Conservation (phyloP, 2,329 filamentous ascomycete genomes). For the Curvularia eragrostidis region DNA sequence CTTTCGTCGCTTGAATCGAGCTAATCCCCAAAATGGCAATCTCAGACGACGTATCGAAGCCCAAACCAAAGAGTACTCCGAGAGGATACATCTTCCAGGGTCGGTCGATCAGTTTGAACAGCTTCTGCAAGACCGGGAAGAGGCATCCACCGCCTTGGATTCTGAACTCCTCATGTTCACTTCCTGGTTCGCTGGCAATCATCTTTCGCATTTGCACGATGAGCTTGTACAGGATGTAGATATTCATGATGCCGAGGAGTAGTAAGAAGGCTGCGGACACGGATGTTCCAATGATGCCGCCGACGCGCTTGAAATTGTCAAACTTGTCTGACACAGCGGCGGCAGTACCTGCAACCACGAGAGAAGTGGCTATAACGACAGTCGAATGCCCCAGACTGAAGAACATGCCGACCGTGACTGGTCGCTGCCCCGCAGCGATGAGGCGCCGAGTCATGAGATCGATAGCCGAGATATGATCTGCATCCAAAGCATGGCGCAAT, state of each 20-base stretch:
- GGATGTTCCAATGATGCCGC: constrained; percentile 87
- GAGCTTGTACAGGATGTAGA: constrained; percentile 82
- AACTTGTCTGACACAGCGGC: constrained; percentile 83
- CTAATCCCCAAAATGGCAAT: constrained; percentile 91
- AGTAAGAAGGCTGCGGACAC: constrained; percentile 85
- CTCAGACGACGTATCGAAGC: constrained; percentile 95
- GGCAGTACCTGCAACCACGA: constrained; percentile 89
- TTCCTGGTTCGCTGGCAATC: constrained; percentile 58
- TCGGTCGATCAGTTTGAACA: constrained; percentile 75
- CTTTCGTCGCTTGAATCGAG: constrained; percentile 82
- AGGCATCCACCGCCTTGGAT: constrained; percentile 81
- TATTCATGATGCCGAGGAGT: constrained; percentile 81
- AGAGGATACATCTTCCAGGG: constrained; percentile 98
- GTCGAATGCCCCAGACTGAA: constrained; percentile 95
- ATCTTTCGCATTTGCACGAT: constrained; percentile 71
- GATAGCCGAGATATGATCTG: constrained; percentile 92
- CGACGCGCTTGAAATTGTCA: constrained; percentile 77
- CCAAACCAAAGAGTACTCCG: constrained; percentile 83
- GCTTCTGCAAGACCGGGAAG: constrained; percentile 70
- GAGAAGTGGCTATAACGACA: constrained; percentile 86
- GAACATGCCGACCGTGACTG: constrained; percentile 91
- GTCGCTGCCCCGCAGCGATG: constrained; percentile 81
- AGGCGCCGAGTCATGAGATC: constrained; percentile 93
- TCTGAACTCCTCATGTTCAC: constrained; percentile 64
- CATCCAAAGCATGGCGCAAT: constrained; percentile 92